These are phyloP conservation scores for Paramyrothecium sp. DNA, from an alignment of 2,329 filamentous ascomycete species.

Conservation along the genomic window DNA sequence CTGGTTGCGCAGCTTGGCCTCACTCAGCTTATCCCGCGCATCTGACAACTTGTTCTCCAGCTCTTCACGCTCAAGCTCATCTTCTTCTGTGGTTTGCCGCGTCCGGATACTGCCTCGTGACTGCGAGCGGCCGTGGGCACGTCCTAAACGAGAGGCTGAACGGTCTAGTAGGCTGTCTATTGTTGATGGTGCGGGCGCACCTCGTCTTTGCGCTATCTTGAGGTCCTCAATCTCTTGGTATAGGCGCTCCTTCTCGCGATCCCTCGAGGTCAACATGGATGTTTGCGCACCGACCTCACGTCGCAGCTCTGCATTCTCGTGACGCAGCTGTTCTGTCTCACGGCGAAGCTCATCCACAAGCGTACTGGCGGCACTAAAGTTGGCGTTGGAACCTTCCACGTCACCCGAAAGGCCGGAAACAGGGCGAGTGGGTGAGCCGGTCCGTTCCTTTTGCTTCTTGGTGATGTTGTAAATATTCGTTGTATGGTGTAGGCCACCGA, in stretches of 20 bases:
- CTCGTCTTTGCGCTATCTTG: constrained; percentile 80
- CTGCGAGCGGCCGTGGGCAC: constrained; percentile 61
- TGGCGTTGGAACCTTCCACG: constrained; percentile 48
- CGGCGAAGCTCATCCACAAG: constrained; percentile 73
- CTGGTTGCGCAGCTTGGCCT: constrained; percentile 85
- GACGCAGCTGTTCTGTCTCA: constrained; percentile 73
- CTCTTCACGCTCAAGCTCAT: constrained; percentile 82
- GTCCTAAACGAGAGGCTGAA: constrained; percentile 80
- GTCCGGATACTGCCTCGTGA: constrained; percentile 73
- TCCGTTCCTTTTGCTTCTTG: constrained; percentile 49
- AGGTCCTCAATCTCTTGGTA: constrained; percentile 98
- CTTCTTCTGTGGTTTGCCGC: constrained; percentile 54
- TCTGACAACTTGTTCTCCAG: constrained; percentile 81
- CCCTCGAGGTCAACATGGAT: constrained; percentile 94
- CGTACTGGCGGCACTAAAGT: constrained; percentile 59
- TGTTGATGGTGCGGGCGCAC: constrained; percentile 60
- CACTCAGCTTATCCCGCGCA: constrained; percentile 81
- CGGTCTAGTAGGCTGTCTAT: constrained; percentile 91
- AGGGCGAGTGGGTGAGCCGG: constrained; percentile 47
- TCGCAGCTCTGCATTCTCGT: constrained; percentile 89
- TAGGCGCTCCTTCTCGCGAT: constrained; percentile 89
- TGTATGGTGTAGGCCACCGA: constrained; percentile 49
- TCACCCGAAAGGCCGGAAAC: constrained; percentile 50
- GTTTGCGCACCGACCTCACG: constrained; percentile 94
- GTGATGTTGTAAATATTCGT: constrained; percentile 67